These are phyloP conservation scores for Populus ilicifolia DNA, from an alignment of 345 rosid genomes.

Conservation along the genomic window DNA sequence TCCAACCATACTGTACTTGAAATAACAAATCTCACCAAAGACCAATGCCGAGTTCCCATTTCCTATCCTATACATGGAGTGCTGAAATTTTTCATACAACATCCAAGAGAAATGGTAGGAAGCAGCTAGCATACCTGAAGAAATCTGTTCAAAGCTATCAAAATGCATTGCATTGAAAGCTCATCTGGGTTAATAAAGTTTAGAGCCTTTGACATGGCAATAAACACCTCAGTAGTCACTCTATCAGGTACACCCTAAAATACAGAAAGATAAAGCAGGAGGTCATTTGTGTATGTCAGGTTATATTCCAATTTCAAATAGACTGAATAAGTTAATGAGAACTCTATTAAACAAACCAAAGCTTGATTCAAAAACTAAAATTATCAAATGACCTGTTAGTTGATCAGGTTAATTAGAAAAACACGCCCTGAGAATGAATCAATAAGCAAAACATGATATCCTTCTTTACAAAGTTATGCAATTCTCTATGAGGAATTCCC, in stretches of 20 bases:
- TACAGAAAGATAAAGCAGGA: neutral
- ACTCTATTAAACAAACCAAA: neutral
- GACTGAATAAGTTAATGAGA: neutral
- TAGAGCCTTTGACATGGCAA: conserved; percentile 96
- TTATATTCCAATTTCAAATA: neutral
- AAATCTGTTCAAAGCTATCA: conserved; percentile 89
- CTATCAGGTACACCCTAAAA: conserved; percentile 83
- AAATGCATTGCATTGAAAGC: conserved; percentile 89
- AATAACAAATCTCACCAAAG: neutral
- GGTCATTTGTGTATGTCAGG: neutral
- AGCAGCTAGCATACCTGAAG: conserved; percentile 62
- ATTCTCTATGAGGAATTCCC: neutral
- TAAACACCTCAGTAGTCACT: conserved; percentile 90
- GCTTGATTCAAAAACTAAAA: neutral
- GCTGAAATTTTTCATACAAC: neutral
- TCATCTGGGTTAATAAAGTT: conserved; percentile 94
- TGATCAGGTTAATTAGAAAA: neutral
- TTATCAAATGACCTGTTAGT: neutral
- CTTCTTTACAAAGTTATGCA: neutral
- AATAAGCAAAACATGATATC: neutral
- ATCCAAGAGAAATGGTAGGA: neutral
- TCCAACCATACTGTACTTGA: neutral
- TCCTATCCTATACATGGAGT: neutral
- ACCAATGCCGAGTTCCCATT: neutral
- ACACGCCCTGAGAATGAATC: neutral